A percentile compares a stretch with the other conserved stretches of the same genome.
These are phyloP conservation scores for Penicillium ochrochloron DNA, from an alignment of 495 filamentous ascomycete species.

Conservation along the genomic window DNA sequence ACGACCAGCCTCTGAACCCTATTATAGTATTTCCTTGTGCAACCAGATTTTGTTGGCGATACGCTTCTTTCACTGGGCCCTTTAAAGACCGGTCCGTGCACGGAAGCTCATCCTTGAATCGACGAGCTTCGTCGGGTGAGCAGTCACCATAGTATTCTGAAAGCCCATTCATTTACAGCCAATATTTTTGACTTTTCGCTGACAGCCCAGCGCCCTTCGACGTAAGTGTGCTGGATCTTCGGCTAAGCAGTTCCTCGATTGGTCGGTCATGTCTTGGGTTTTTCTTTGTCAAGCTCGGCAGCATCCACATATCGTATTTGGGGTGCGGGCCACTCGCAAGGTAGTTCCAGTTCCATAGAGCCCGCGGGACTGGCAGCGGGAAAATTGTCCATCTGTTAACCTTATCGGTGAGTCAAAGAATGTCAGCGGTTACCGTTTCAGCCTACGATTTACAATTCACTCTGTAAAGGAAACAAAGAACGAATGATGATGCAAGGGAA, in stretches of 20 bases:
- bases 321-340: conserved; percentile 21
- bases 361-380: conserved; percentile 21
- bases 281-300: conserved; percentile 3
- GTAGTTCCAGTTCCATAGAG: conserved; percentile 22
- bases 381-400: conserved; percentile 23
- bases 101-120: conserved; percentile 14
- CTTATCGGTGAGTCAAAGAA: conserved; percentile 29
- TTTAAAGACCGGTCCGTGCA: conserved; percentile 29
- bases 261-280: conserved; percentile 10
- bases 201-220: conserved; percentile 18
- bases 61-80: conserved; percentile 37
- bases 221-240: conserved; percentile 19
- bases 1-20: conserved; percentile 31
- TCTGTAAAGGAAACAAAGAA: not conserved
- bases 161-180: conserved; percentile 5
- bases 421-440: conserved; percentile 14
- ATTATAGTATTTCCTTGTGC: conserved; percentile 26
- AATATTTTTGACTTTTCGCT: conserved; percentile 9
- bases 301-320: conserved; percentile 13
- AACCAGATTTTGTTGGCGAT: conserved; percentile 46
- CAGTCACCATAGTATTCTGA: not conserved
- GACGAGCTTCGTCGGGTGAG: not conserved
- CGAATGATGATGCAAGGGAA: not conserved
- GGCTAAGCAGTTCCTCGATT: conserved; percentile 22
- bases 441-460: not conserved